Evolutionary conservation across 75 land plant genomes (phyloP), one percentile per base, ranked within the genome.

Genomic region (Chamaecyparis obtusa): DNA sequence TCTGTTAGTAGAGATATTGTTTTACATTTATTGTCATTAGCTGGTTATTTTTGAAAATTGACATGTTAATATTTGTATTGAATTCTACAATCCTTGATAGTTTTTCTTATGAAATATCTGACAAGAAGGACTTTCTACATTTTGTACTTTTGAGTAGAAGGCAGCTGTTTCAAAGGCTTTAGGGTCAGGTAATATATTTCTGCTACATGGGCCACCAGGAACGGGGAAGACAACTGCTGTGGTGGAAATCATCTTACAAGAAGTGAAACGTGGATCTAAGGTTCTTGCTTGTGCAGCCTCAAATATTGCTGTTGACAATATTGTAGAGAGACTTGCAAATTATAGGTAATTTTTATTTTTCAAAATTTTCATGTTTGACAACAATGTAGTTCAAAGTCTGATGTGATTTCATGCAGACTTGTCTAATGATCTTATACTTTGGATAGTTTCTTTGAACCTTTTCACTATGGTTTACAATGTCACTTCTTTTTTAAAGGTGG

Each of bases 291-390:
- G 99, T 93, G 97, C 99, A 80, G 97, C 99, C 89, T 98, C 99
- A 32, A 98, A 98, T 91, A 95, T 98, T 93, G 99, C 99, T 85
- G 99, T 98, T 78, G 99, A 97, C 87, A 97, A 98, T 88, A 97
- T 98, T 78, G 99, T 98, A 69, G 99, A 98, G 88, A 91, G 99
- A n/a, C 94, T 98, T 76, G 94, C 91, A 36, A 91, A 91, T 83
- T 93, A 93, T 92, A 96, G 94, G 99, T 96, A 91, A 64, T 1
- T 43, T 27, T 36, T 44, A 71, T 21, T 33, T 89, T 35, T 33
- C 27, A 39, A 37, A 64, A 19, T 39, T 78, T 41, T 39, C 46
- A 41, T 27, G 21, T 41, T 41, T 8, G 43, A 78, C 41, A 41
- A 19, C 39, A 1, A 14, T 41, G 27, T 41, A 3, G 6, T 78